Conservation (phyloP, 2,329 filamentous ascomycete species). For the Sphaerulina vaccinii region DNA sequence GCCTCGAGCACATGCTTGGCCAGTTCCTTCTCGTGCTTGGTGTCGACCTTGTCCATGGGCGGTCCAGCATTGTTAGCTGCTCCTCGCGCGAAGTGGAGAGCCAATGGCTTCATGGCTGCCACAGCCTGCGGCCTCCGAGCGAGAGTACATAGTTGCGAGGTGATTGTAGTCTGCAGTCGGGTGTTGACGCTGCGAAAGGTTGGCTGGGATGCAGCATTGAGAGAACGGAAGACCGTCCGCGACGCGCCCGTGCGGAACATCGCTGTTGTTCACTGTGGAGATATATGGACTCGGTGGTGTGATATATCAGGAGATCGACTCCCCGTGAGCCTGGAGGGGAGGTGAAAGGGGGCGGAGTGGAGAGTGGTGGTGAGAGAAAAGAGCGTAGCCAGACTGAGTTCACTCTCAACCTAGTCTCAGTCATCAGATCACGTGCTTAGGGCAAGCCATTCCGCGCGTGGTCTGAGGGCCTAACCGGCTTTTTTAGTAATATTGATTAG, state of each 20-base stretch:
- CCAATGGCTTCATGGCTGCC: constrained; percentile 38
- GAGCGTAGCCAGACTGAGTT: no score
- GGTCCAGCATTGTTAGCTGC: constrained; percentile 20
- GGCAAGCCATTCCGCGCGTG: no score
- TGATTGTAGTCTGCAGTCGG: constrained; percentile 39
- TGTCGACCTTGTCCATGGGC: constrained; percentile 52
- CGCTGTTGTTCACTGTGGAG: constrained; percentile 12
- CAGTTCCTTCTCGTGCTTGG: constrained; percentile 56
- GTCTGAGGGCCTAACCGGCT: no score
- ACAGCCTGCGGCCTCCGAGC: constrained; percentile 35
- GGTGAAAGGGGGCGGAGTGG: background rate
- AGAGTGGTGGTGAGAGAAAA: background rate
- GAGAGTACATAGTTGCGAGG: constrained; percentile 45
- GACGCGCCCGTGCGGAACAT: constrained; percentile 49
- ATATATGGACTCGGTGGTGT: background rate
- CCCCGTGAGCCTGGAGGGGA: background rate
- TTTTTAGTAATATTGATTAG: no score
- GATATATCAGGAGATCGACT: no score
- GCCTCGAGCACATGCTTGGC: constrained; percentile 57
- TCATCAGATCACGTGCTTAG: no score
- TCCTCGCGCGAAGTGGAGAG: constrained; percentile 27
- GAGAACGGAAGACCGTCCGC: constrained; percentile 42
- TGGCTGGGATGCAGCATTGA: constrained; percentile 31
- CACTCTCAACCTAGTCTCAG: no score
- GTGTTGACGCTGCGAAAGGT: constrained; percentile 30